Conservation (phyloP, 768 basidiomycete genomes). For the Mycena floridula region DNA sequence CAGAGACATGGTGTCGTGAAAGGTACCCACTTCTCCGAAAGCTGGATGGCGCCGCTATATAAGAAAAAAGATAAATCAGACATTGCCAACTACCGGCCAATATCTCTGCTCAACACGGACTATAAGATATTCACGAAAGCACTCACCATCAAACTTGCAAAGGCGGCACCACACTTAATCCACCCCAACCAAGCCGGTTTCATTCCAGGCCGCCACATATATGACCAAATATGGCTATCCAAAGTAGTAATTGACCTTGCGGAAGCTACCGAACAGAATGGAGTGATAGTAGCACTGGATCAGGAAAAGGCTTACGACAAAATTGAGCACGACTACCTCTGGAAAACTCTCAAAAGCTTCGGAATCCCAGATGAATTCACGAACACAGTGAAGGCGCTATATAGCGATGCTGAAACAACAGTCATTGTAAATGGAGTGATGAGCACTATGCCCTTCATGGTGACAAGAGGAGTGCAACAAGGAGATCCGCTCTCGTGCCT, state of each 20-base stretch:
- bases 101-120: slow-evolving; percentile 21
- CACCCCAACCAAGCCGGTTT: slow-evolving; percentile 20
- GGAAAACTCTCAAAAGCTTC: not conserved
- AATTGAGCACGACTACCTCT: slow-evolving; percentile 11
- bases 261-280: slow-evolving; percentile 4
- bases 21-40: slow-evolving; percentile 6
- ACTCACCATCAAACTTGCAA: slow-evolving; percentile 7
- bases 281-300: slow-evolving; percentile 3
- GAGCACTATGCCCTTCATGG: slow-evolving; percentile 11
- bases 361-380: slow-evolving; percentile 7
- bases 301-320: slow-evolving; percentile 13
- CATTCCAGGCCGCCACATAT: slow-evolving; percentile 9
- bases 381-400: slow-evolving; percentile 12
- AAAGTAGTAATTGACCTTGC: slow-evolving; percentile 6
- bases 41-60: slow-evolving; percentile 20
- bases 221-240: slow-evolving; percentile 12
- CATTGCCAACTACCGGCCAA: slow-evolving; percentile 15
- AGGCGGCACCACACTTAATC: not conserved
- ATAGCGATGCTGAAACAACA: slow-evolving; percentile 11
- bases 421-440: slow-evolving; percentile 19
- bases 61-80: slow-evolving; percentile 19
- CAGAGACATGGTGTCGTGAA: slow-evolving; percentile 3
- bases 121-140: slow-evolving; percentile 25
- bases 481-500: slow-evolving; percentile 25
- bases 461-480: slow-evolving; percentile 22